These are phyloP conservation scores for Scheffersomyces quercinus DNA, from an alignment of 1,139 yeast species.

Conservation along the genomic window DNA sequence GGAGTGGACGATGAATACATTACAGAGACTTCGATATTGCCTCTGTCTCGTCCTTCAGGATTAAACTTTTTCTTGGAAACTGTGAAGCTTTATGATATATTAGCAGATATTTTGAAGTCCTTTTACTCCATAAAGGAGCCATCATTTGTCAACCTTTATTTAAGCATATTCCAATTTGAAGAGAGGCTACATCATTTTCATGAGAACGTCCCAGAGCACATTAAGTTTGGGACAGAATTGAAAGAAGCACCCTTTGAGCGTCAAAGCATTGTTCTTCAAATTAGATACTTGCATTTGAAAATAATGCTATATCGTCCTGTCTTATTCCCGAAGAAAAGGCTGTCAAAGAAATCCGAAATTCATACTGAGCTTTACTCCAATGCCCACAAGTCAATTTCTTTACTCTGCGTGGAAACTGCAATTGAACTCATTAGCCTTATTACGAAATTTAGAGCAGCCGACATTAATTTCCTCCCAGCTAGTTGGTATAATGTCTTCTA, in stretches of 20 bases:
- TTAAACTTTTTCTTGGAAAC: slow-evolving; percentile 11
- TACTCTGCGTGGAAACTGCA: slow-evolving; percentile 11
- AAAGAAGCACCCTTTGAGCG: slow-evolving; percentile 10
- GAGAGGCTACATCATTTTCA: slow-evolving; percentile 9
- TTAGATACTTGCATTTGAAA: slow-evolving; percentile 11
- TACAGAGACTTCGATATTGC: slow-evolving; percentile 4
- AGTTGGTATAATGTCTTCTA: slow-evolving; percentile 14
- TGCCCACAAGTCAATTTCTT: slow-evolving; percentile 9
- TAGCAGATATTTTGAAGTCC: slow-evolving; percentile 11
- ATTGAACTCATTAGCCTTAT: slow-evolving; percentile 10
- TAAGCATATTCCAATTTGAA: slow-evolving; percentile 10
- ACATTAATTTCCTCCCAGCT: slow-evolving; percentile 11
- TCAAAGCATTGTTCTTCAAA: slow-evolving; percentile 13
- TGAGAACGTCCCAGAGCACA: slow-evolving; percentile 9
- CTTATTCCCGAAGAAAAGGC: slow-evolving; percentile 8
- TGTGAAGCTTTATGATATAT: slow-evolving; percentile 11
- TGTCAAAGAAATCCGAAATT: neutral
- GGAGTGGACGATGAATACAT: slow-evolving; percentile 12
- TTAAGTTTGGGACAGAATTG: slow-evolving; percentile 6
- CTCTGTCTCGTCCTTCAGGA: slow-evolving; percentile 7
- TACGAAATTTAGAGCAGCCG: slow-evolving; percentile 9
- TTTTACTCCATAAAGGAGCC: slow-evolving; percentile 8
- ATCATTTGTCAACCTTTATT: slow-evolving; percentile 7
- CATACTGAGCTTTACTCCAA: slow-evolving; percentile 9
- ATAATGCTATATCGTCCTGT: slow-evolving; percentile 12